phyloP scores from a whole-genome alignment of 2,329 filamentous ascomycete genomes.

The Penicillium concentricum region DNA sequence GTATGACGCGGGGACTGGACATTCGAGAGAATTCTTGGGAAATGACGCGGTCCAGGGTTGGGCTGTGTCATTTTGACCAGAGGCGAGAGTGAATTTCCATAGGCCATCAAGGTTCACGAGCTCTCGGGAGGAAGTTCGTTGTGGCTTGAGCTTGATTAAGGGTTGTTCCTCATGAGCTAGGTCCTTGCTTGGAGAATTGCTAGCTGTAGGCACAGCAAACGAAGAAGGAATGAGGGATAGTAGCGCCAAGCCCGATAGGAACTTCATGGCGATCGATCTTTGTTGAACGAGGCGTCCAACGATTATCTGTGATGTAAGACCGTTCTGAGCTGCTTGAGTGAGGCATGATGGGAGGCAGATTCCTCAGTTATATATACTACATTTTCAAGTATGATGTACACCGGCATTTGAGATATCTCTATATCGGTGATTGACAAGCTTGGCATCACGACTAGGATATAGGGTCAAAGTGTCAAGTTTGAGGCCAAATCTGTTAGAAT shows the following conservation, averaged over 20 bases:
- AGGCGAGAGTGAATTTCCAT: constrained; percentile 15
- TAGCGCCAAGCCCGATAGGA: neutral
- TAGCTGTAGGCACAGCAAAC: neutral
- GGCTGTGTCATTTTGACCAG: constrained; percentile 3
- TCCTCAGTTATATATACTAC: neutral
- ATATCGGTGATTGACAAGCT: constrained; percentile 3
- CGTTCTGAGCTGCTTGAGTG: neutral
- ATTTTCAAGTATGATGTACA: neutral
- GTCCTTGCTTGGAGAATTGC: neutral
- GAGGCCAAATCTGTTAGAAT: neutral
- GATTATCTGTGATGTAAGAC: neutral
- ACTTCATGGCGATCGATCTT: neutral
- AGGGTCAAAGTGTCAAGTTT: neutral
- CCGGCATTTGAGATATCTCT: neutral
- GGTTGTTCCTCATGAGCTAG: neutral
- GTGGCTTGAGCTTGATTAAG: constrained; percentile 3
- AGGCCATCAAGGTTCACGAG: constrained; percentile 16
- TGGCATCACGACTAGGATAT: neutral
- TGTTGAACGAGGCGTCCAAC: neutral
- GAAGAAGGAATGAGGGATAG: neutral
- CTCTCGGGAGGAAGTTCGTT: constrained; percentile 2
- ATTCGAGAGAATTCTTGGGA: constrained; percentile 8
- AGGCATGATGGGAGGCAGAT: neutral
- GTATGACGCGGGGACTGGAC: constrained; percentile 17
- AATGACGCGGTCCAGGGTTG: constrained; percentile 7